Evolutionary conservation across 352 stramenopile genomes (phyloP), one percentile per base, ranked within the genome.

Genomic region (Phytopythium boreale): DNA sequence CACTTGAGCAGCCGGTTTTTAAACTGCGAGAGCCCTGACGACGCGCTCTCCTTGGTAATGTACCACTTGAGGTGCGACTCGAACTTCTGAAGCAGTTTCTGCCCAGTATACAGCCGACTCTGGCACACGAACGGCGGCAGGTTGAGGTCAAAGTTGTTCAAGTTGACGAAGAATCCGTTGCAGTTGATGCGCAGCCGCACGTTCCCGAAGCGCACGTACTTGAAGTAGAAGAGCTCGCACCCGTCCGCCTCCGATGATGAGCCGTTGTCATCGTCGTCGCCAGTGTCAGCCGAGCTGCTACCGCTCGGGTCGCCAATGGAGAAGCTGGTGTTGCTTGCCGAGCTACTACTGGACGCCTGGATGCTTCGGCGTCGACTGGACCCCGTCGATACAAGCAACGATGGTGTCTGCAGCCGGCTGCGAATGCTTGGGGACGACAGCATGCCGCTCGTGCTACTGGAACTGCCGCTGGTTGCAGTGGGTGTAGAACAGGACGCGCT

Each of bases 1-100:
- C 85, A 93, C 64, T 92, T 92, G 2, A 95, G 61, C 20, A 95
- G 55, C 36, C 92, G 92, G 75, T 95, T 93, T 34, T 93, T 93
- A 66, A 93, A 92, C 52, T 95, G 84, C 5, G 82, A 92, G 4
- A 95, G 76, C 10, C 87, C 84, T 8, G 84, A 90, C 5, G 87
- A 94, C 31, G 84, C 84, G 44, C 69, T 93, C 70, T 92, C 82
- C 29, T 93, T 93, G 4, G 84, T 92, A 4, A 93, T 72, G 63
- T 89, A 80, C 87, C 87, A 93, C 65, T 88, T 90, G 47, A 95
- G 61, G 59, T 93, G 87, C 14, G 75, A 90, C 59, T 93, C 87
- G 61, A 95, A 93, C 56, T 90, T 89, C 39, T 91, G 83, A 1
- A 95, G 61, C 19, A 95, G 69, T 63, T 90, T 89, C 62, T 93